Evolutionary conservation across 2,329 filamentous ascomycete genomes (phyloP).

Genomic region (Dactylellina drechsleri): DNA sequence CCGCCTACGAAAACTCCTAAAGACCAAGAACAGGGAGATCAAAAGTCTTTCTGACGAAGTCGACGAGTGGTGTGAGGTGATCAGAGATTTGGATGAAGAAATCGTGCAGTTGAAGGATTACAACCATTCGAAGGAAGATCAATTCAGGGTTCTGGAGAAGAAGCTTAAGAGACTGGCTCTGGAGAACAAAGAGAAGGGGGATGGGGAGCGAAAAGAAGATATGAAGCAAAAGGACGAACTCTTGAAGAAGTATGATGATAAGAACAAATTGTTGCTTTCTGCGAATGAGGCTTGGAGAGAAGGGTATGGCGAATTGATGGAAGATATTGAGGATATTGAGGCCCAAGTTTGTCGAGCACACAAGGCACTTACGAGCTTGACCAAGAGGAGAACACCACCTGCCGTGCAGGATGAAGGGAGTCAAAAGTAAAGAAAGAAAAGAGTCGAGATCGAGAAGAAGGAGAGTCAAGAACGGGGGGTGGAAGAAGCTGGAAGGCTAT

Average conservation of each 20-base stretch:
- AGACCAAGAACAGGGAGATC: too few relatives aligned
- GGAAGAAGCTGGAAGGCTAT: not conserved
- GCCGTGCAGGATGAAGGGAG: not conserved
- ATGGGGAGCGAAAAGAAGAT: constrained; percentile 1
- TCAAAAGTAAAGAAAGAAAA: not conserved
- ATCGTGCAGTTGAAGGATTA: too few relatives aligned
- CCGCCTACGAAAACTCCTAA: too few relatives aligned
- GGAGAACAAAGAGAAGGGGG: constrained; percentile 5
- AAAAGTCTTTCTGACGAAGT: too few relatives aligned
- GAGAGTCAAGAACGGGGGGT: not conserved
- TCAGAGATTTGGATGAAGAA: too few relatives aligned
- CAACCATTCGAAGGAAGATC: too few relatives aligned
- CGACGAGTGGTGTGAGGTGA: too few relatives aligned
- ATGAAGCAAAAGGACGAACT: not conserved
- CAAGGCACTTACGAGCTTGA: not conserved
- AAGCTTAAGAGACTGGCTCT: not conserved
- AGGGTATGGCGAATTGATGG: too few relatives aligned
- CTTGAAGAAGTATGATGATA: not conserved
- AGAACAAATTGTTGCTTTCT: not conserved
- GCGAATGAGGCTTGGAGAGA: not conserved
- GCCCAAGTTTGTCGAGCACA: too few relatives aligned
- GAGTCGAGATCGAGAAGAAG: not conserved
- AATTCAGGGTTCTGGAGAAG: not conserved
- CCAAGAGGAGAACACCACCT: not conserved
- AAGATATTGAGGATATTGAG: too few relatives aligned